These are phyloP conservation scores for Arabidopsis arenosa DNA, from an alignment of 345 rosid species.

Conservation along the genomic window DNA sequence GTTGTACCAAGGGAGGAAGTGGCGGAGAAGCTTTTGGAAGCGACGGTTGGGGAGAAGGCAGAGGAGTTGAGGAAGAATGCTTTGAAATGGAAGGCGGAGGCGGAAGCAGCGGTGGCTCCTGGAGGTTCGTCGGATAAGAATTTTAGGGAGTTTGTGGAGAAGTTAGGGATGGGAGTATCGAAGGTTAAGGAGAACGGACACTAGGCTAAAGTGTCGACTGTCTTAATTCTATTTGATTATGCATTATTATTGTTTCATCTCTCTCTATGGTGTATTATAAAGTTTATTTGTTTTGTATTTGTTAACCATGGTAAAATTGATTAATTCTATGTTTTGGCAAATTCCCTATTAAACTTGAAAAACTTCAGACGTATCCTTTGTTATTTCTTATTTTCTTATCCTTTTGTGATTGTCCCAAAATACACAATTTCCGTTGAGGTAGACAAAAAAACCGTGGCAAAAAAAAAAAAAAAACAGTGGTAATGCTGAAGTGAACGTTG, in stretches of 20 bases:
- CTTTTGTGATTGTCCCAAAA: not conserved
- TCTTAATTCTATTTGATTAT: not conserved
- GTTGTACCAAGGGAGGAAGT: constrained; percentile 63
- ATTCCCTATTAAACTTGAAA: not conserved
- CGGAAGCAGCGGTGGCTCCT: constrained; percentile 64
- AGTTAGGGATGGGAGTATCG: constrained; percentile 28
- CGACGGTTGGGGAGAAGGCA: constrained; percentile 59
- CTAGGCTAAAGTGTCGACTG: not conserved
- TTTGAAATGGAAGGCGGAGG: constrained; percentile 60
- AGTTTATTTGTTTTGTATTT: not conserved
- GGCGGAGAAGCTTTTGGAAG: constrained; percentile 64
- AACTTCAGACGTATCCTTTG: not conserved
- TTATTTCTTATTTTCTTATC: not conserved
- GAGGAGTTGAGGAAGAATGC: constrained; percentile 59
- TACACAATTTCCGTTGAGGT: not conserved
- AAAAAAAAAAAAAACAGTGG: no score
- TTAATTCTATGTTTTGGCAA: not conserved
- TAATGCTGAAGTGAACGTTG: no score
- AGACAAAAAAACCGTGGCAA: not conserved
- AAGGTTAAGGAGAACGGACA: not conserved
- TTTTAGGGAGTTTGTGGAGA: constrained; percentile 61
- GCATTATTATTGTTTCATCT: not conserved
- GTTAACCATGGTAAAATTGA: not conserved
- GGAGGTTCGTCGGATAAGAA: constrained; percentile 77
- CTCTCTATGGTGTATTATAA: not conserved